phyloP scores from a whole-genome alignment of 768 basidiomycete species.

The Pleurotus ostreatus region DNA sequence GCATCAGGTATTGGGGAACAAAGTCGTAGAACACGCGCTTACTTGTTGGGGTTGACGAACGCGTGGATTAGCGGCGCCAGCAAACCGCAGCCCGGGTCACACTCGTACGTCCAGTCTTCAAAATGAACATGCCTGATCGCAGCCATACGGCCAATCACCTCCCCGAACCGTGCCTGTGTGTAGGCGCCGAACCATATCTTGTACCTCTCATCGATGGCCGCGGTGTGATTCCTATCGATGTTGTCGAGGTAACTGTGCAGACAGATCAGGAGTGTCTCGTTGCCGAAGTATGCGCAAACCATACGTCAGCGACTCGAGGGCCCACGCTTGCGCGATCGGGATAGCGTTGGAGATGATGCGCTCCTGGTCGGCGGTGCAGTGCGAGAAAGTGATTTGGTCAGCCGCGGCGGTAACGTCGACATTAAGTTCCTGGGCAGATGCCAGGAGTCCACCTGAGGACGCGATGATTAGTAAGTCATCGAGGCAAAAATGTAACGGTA shows the following conservation, averaged over 20 bases:
- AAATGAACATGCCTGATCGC: not conserved
- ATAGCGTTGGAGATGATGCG: not conserved
- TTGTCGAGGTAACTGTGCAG: not conserved
- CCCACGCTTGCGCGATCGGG: not conserved
- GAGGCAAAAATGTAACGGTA: too few species aligned
- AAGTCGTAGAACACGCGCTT: not conserved
- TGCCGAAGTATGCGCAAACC: not conserved
- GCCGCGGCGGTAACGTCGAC: too few species aligned
- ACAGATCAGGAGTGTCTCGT: not conserved
- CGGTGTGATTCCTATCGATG: not conserved
- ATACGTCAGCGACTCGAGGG: not conserved
- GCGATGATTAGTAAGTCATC: too few species aligned
- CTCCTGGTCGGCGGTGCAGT: not conserved
- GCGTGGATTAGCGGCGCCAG: not conserved
- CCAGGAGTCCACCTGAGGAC: too few species aligned
- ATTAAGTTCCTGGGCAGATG: too few species aligned
- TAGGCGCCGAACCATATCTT: constrained; percentile 2
- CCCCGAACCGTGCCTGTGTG: not conserved
- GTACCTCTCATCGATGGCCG: not conserved
- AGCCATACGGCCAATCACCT: not conserved
- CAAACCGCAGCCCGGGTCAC: not conserved
- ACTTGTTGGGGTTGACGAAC: not conserved
- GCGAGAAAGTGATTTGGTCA: too few species aligned
- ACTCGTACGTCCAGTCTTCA: not conserved
- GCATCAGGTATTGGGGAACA: not conserved